Evolutionary conservation across 805 yeast genomes (phyloP).

Genomic region (Jamesozyma jinghongensis): DNA sequence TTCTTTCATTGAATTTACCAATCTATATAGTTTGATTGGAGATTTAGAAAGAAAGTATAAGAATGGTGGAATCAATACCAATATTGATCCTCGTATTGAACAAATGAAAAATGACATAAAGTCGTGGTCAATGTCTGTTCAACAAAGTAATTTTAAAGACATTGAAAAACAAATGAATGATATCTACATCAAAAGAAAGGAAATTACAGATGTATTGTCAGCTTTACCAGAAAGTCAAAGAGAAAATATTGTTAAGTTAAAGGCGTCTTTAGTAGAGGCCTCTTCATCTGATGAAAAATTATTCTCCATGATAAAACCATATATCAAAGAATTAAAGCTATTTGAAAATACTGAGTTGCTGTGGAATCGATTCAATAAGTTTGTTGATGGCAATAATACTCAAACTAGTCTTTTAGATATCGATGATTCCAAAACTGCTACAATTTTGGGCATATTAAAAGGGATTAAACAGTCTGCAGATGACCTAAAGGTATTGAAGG

Average conservation of each 20-base stretch:
- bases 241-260: constrained; percentile 48
- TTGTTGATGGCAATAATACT: constrained; percentile 8
- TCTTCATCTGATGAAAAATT: constrained; percentile 49
- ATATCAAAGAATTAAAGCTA: constrained; percentile 35
- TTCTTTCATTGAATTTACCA: constrained; percentile 73
- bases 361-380: constrained; percentile 32
- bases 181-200: constrained; percentile 30
- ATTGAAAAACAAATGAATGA: constrained; percentile 29
- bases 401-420: constrained; percentile 53
- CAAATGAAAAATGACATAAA: constrained; percentile 26
- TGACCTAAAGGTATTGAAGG: constrained; percentile 52
- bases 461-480: constrained; percentile 48
- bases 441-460: constrained; percentile 34
- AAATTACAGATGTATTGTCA: constrained; percentile 28
- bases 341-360: constrained; percentile 38
- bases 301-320: constrained; percentile 38
- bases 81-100: constrained; percentile 16
- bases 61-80: constrained; percentile 24
- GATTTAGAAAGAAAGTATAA: constrained; percentile 36
- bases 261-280: constrained; percentile 54
- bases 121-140: constrained; percentile 23
- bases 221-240: constrained; percentile 36
- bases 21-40: constrained; percentile 57
- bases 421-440: constrained; percentile 39
- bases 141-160: constrained; percentile 23